A percentile compares a stretch with the other conserved stretches of the same genome.
Conservation (phyloP, 352 stramenopile genomes). For the Poterioochromonas sp. region DNA sequence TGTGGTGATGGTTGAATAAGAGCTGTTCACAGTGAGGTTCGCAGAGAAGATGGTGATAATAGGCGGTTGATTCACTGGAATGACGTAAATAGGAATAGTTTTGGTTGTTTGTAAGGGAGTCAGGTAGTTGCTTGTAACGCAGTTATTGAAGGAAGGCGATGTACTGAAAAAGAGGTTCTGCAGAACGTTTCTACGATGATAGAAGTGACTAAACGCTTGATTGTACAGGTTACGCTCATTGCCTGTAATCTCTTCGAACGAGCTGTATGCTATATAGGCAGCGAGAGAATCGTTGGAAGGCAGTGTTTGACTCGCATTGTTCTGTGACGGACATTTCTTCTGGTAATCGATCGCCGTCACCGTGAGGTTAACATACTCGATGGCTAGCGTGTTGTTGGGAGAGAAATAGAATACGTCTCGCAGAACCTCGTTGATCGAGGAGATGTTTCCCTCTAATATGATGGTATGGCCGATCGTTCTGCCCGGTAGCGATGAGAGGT, state of each 20-base stretch:
- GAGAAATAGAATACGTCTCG: conserved; percentile 38
- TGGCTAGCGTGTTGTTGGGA: conserved; percentile 18
- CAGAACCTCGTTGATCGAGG: conserved; percentile 44
- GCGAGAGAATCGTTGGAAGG: background rate
- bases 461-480: conserved; percentile 20
- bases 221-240: conserved; percentile 34
- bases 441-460: conserved; percentile 34
- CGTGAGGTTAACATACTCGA: conserved; percentile 29
- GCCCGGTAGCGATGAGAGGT: background rate
- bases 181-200: no score
- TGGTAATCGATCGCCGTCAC: background rate
- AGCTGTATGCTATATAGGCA: conserved; percentile 35
- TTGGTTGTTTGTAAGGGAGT: conserved; percentile 28
- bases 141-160: background rate
- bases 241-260: no score
- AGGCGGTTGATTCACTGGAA: conserved; percentile 41
- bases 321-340: background rate
- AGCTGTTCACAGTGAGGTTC: background rate
- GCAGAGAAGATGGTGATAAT: conserved; percentile 17
- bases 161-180: no score
- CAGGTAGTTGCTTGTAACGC: conserved; percentile 9
- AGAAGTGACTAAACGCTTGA: conserved; percentile 25
- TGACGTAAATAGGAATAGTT: conserved; percentile 37
- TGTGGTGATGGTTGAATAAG: background rate
- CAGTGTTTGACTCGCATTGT: background rate